A percentile compares a stretch with the other conserved stretches of the same genome.
Evolutionary conservation across 1,139 yeast genomes (phyloP).

Genomic region (Geotrichum phurueaensis): DNA sequence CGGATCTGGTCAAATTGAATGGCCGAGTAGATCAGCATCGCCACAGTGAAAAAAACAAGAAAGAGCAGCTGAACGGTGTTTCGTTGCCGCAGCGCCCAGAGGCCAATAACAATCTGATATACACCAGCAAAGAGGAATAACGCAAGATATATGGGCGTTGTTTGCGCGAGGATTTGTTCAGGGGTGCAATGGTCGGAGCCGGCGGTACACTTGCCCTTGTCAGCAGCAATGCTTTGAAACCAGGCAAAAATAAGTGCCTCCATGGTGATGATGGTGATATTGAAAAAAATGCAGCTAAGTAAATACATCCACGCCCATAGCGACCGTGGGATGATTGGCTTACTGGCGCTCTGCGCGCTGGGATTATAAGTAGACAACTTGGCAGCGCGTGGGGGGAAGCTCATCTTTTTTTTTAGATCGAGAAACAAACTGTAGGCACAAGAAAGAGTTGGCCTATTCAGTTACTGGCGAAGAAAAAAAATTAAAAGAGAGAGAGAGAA

Average conservation of each 20-base stretch:
- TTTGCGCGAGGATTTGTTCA: constrained; percentile 26
- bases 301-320: constrained; percentile 13
- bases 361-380: neutral
- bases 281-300: constrained; percentile 8
- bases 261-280: constrained; percentile 7
- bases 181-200: constrained; percentile 21
- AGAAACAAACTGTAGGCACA: neutral
- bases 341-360: neutral
- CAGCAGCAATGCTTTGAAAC: constrained; percentile 28
- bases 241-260: constrained; percentile 17
- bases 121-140: constrained; percentile 44
- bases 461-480: neutral
- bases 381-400: neutral
- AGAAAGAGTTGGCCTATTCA: neutral
- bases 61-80: constrained; percentile 42
- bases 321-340: constrained; percentile 1
- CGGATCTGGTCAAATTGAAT: constrained; percentile 46
- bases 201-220: constrained; percentile 30
- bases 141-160: constrained; percentile 39
- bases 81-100: constrained; percentile 42
- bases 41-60: constrained; percentile 43
- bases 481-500: neutral
- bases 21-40: constrained; percentile 48
- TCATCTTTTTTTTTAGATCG: neutral
- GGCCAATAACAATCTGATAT: constrained; percentile 40